Evolutionary conservation across 1,139 yeast species (phyloP).

Genomic region (Zhuliangozyma parablackwelliae): DNA sequence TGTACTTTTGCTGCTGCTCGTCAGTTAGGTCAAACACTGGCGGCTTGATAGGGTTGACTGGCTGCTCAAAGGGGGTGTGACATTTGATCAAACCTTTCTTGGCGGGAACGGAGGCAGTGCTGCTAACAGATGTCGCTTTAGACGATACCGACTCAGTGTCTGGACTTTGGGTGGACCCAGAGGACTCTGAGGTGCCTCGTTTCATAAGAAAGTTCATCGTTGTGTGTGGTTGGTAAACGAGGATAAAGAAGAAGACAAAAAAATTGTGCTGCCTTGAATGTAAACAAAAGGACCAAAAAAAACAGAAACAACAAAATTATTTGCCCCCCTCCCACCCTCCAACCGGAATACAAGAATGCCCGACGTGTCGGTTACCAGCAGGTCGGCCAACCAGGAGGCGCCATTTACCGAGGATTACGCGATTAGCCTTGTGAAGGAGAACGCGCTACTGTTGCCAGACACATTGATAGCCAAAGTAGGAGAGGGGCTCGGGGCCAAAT

Average conservation of each 20-base stretch:
- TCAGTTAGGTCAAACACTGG: slow-evolving; percentile 26
- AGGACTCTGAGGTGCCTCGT: slow-evolving; percentile 7
- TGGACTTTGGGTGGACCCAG: slow-evolving; percentile 3
- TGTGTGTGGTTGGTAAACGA: slow-evolving; percentile 4
- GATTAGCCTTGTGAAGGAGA: slow-evolving; percentile 6
- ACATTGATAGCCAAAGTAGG: slow-evolving; percentile 10
- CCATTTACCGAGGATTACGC: slow-evolving; percentile 11
- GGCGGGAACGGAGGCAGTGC: slow-evolving; percentile 5
- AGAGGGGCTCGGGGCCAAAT: slow-evolving; percentile 19
- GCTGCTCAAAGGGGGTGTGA: slow-evolving; percentile 38
- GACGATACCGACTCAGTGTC: slow-evolving; percentile 15
- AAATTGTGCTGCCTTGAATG: slow-evolving; percentile 3
- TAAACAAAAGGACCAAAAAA: slow-evolving; percentile 5
- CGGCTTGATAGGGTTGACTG: slow-evolving; percentile 30
- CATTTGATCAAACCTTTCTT: slow-evolving; percentile 24
- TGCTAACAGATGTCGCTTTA: slow-evolving; percentile 10
- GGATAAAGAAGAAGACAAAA: slow-evolving; percentile 1
- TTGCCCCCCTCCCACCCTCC: not conserved
- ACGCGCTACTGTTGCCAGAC: slow-evolving; percentile 1
- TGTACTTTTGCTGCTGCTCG: slow-evolving; percentile 27
- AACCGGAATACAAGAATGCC: no score
- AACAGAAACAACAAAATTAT: not conserved
- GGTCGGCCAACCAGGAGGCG: slow-evolving; percentile 7
- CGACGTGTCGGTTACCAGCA: slow-evolving; percentile 3
- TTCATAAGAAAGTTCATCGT: slow-evolving; percentile 18